These are phyloP conservation scores for Fonsecaea pugnacius DNA, from an alignment of 2,329 filamentous ascomycete genomes.

Conservation along the genomic window DNA sequence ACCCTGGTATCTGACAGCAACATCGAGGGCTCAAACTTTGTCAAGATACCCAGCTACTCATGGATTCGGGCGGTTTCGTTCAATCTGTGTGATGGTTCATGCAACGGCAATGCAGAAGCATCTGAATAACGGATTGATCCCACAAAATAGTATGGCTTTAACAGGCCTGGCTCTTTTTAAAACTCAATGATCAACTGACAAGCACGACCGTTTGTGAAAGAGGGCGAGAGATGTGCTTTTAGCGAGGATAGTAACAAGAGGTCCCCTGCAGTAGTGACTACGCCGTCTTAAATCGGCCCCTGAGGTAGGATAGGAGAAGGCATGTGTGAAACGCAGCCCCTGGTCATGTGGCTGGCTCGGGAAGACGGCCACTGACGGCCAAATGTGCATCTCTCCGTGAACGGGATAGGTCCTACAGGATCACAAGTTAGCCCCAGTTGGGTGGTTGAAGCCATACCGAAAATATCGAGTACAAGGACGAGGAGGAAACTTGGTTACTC, in stretches of 20 bases:
- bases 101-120: not conserved
- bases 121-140: not conserved
- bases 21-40: not conserved
- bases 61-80: not conserved
- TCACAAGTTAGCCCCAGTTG: not conserved
- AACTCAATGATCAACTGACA: not conserved
- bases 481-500: too few relatives aligned
- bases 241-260: conserved; percentile 9
- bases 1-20: not conserved
- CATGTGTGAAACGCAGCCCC: conserved; percentile 21
- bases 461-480: too few relatives aligned
- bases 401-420: not conserved
- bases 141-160: not conserved
- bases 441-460: not conserved
- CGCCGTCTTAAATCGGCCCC: conserved; percentile 3
- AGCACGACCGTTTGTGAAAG: not conserved
- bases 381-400: not conserved
- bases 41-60: not conserved
- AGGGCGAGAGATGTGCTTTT: conserved; percentile 1
- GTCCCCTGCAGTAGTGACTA: conserved; percentile 19
- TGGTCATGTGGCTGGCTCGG: conserved; percentile 13
- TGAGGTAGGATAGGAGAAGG: conserved; percentile 14
- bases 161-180: not conserved
- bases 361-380: conserved; percentile 5
- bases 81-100: not conserved